These are phyloP conservation scores for Dalbergia oliveri DNA, from an alignment of 306 rosid species.

Conservation along the genomic window DNA sequence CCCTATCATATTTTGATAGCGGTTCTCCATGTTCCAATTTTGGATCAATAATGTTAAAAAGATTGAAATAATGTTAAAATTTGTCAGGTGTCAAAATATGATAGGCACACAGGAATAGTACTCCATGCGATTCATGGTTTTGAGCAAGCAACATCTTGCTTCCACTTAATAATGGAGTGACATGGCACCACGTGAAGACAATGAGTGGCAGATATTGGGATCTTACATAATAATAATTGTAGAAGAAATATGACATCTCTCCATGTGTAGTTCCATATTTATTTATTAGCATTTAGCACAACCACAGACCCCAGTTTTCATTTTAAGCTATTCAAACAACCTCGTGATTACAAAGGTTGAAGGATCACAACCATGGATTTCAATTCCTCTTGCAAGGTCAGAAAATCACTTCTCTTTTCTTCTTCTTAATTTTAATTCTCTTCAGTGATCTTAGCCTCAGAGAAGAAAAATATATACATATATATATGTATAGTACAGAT, in stretches of 20 bases:
- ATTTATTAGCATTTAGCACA: too few relatives aligned
- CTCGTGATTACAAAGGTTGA: too few relatives aligned
- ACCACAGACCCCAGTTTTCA: neutral
- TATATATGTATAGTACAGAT: neutral
- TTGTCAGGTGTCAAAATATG: too few relatives aligned
- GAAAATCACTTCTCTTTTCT: slow-evolving; percentile 33
- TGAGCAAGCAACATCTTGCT: neutral
- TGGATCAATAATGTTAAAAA: too few relatives aligned
- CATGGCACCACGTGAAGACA: slow-evolving; percentile 43
- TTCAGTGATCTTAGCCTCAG: neutral
- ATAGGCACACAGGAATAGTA: too few relatives aligned
- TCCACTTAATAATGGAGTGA: neutral
- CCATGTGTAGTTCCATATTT: slow-evolving; percentile 5
- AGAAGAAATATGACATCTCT: slow-evolving; percentile 29
- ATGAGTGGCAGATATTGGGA: neutral
- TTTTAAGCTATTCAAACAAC: neutral
- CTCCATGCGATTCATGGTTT: slow-evolving; percentile 8
- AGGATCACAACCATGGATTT: slow-evolving; percentile 57
- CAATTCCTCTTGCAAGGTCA: slow-evolving; percentile 68
- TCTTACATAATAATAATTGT: neutral
- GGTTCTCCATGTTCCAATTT: too few relatives aligned
- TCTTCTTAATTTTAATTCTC: neutral
- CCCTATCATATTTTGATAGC: too few relatives aligned
- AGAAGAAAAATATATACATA: too few relatives aligned
- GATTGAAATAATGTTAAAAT: too few relatives aligned